Conservation (phyloP, 2,329 filamentous ascomycete species). For the Hypoxylon sp. region DNA sequence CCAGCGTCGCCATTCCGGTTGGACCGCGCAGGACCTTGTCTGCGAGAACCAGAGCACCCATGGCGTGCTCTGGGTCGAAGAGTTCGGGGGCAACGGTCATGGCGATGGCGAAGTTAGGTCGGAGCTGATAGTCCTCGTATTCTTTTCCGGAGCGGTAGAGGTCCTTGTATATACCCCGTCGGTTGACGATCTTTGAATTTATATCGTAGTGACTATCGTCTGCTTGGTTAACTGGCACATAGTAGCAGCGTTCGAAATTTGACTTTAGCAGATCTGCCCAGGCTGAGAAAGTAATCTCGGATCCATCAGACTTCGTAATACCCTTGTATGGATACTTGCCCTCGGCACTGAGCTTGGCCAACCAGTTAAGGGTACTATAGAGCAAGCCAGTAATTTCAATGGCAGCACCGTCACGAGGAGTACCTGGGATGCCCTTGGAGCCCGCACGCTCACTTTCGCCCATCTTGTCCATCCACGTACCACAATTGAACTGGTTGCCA, state of each 20-base stretch:
- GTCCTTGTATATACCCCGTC: conserved; percentile 98
- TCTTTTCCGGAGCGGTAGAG: conserved; percentile 93
- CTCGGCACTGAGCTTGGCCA: conserved; percentile 74
- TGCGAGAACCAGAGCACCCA: conserved; percentile 83
- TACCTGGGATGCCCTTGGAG: conserved; percentile 93
- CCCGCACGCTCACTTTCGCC: conserved; percentile 93
- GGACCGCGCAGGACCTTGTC: conserved; percentile 87
- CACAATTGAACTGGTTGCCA: conserved; percentile 94
- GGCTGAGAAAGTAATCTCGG: conserved; percentile 75
- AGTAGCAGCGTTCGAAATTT: conserved; percentile 95
- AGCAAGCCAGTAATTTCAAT: conserved; percentile 94
- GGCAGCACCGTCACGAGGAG: conserved; percentile 95
- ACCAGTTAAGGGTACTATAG: conserved; percentile 90
- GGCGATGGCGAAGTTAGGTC: conserved; percentile 93
- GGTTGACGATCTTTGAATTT: conserved; percentile 84
- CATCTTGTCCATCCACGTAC: conserved; percentile 99
- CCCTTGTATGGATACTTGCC: conserved; percentile 81
- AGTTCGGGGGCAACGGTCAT: conserved; percentile 94
- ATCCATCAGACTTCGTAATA: conserved; percentile 75
- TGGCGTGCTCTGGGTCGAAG: conserved; percentile 83
- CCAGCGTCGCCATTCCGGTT: conserved; percentile 94
- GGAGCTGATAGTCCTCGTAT: conserved; percentile 97
- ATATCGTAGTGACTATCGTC: conserved; percentile 86
- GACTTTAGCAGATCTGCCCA: conserved; percentile 86
- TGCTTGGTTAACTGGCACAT: conserved; percentile 77